Evolutionary conservation across 2,329 filamentous ascomycete genomes (phyloP), one percentile per base, ranked within the genome.

Genomic region (Cryphonectria carpinicola): DNA sequence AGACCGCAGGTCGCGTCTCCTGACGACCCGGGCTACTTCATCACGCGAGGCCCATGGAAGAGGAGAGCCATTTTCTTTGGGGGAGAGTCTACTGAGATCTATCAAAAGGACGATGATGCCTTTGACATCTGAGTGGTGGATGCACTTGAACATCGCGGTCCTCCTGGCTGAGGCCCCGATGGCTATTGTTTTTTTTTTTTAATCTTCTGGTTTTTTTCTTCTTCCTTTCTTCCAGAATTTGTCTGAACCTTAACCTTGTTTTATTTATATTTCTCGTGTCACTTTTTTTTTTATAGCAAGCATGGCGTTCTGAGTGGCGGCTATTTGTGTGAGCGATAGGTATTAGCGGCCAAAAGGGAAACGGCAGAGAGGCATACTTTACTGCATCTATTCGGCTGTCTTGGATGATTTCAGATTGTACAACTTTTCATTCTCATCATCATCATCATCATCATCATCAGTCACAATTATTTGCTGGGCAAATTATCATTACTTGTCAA

Each of bases 21-120:
- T 14, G 73, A 72, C 35, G 76, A 75, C 32, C 71, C 75, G 7
- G 77, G 78, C 39, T 73, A 76, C 46, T 79, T 76, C 54, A 72
- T 80, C 22, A 78, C 77, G 73, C 75, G 79, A 1, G 79, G 79
- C 66, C 78, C 75, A 65, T 81, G 80, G 80, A 81, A 81, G 76
- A 75, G 80, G 28, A 72, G 78, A 5, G 80, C 77, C 32, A 80
- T 81, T 54, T 75, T 81, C 64, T 81, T 81, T 69, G 70, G 73
- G 7, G 70, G 65, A 17, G 65, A 66, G 54, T 65, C 70, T 1
- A 67, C 74, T 8, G 72, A 71, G 39, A 65, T 68, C 39, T 66
- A 70, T 66, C 76, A 75, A 4, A 72, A 71, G 37, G 76, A 76
- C 28, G 77, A 78, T 10, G 77, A 79, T 66, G 74, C 67, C 22